phyloP scores from a whole-genome alignment of 495 filamentous ascomycete species.

The Parachaetomium inaequale region DNA sequence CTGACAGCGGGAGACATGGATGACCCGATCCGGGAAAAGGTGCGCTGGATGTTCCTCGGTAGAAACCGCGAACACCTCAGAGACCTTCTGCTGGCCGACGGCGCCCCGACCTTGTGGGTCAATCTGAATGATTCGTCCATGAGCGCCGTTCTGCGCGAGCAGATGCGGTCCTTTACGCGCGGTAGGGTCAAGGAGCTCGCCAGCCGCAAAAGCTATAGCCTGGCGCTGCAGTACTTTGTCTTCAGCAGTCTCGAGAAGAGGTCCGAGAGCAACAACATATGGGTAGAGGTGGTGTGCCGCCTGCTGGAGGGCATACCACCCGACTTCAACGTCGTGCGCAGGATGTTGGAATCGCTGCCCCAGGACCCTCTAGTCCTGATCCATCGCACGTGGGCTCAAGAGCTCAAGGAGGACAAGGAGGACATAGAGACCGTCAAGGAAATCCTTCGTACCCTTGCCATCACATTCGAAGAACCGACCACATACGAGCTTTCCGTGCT shows the following conservation, averaged over 20 bases:
- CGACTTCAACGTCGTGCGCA: neutral
- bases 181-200: neutral
- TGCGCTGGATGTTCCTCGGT: neutral
- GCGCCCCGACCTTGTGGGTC: neutral
- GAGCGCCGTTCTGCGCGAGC: neutral
- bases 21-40: neutral
- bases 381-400: neutral
- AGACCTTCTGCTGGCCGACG: neutral
- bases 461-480: neutral
- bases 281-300: neutral
- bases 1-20: neutral
- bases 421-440: neutral
- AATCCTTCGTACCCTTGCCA: neutral
- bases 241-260: constrained; percentile 1
- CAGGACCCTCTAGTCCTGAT: neutral
- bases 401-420: neutral
- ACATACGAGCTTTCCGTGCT: neutral
- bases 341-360: neutral
- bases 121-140: neutral
- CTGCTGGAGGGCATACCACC: neutral
- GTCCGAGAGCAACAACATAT: neutral
- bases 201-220: neutral
- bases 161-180: neutral
- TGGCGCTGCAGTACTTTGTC: neutral
- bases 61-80: neutral